phyloP scores from a whole-genome alignment of 805 yeast genomes.

The Candida fluviatilis region DNA sequence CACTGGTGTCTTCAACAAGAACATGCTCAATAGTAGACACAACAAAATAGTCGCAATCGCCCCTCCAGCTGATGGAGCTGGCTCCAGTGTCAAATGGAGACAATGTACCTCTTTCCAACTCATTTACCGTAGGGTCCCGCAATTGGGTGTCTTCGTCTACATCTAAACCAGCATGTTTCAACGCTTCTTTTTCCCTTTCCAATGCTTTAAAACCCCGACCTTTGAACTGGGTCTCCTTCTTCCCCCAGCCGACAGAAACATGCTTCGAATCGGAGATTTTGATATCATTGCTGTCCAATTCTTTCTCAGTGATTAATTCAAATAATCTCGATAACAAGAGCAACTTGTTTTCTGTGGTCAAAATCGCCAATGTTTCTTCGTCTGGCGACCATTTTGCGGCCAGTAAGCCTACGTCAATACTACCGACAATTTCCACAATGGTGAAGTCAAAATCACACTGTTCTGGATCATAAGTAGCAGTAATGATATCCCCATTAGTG shows the following conservation, averaged over 20 bases:
- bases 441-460: constrained; percentile 49
- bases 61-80: constrained; percentile 81
- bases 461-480: constrained; percentile 55
- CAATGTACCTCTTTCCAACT: constrained; percentile 63
- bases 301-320: constrained; percentile 71
- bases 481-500: constrained; percentile 69
- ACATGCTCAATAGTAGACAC: constrained; percentile 58
- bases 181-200: constrained; percentile 57
- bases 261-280: constrained; percentile 59
- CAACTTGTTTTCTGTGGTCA: constrained; percentile 58
- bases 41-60: constrained; percentile 84
- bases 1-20: constrained; percentile 33
- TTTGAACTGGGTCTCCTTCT: constrained; percentile 90
- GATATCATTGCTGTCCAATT: constrained; percentile 59
- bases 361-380: constrained; percentile 75
- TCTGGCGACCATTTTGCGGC: constrained; percentile 88
- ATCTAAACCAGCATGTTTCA: constrained; percentile 65
- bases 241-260: constrained; percentile 98
- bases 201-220: constrained; percentile 86
- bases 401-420: constrained; percentile 68
- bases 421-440: constrained; percentile 73
- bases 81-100: constrained; percentile 50
- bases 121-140: constrained; percentile 85
- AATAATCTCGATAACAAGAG: constrained; percentile 69
- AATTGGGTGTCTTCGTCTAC: constrained; percentile 50